Base-by-base conservation (phyloP, 1,284 basidiomycete genomes). In the Ceraceosorus bombacis region DNA sequence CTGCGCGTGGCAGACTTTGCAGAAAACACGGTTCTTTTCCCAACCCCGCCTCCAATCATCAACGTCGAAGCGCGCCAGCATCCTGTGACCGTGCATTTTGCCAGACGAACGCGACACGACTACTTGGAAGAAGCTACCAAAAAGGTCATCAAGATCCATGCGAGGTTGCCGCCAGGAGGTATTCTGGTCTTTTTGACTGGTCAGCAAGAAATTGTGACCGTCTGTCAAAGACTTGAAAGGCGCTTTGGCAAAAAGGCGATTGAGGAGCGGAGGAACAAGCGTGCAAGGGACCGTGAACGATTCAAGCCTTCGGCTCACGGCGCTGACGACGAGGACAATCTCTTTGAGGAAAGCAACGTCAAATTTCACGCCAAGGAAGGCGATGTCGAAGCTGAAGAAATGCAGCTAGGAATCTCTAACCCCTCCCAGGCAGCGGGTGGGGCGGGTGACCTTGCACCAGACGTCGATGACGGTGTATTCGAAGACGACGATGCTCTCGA, bases 11-110 rank as follows among this genome's bases (percentile, higher is more conserved):
- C 86, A 55, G 95, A 98, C 79, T 98, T 99, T 73, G 86, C 88
- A 0, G 85, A 88, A 64, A 98, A 99, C 79, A 83, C 80, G 53
- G 84, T 84, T 0, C 82, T 99, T 2, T 99, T 99, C 79, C 66
- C 85, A 0, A 81, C 81, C 0, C 85, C 89, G 5, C 94, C 95
- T 12, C 95, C 95, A 0, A 84, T 97, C 54, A 87, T 98, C 77
- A 88, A 86, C 69, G 88, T 98, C 59, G 82, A 86, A 36, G 89
- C 90, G 0, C 87, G 95, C 17, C 94, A 97, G 78, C 88, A 97
- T 79, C 90, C 93, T 0, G 95, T 99, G 41, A 94, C 92, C 0
- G 80, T 93, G 15, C 95, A 99, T 78, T 99, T 97, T 81, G 89
- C 85, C 66, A 85, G 91, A 37, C 83, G 86, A 51, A 99, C 95